These are phyloP conservation scores for Leptographium wingfieldii DNA, from an alignment of 2,329 filamentous ascomycete species.

Conservation along the genomic window DNA sequence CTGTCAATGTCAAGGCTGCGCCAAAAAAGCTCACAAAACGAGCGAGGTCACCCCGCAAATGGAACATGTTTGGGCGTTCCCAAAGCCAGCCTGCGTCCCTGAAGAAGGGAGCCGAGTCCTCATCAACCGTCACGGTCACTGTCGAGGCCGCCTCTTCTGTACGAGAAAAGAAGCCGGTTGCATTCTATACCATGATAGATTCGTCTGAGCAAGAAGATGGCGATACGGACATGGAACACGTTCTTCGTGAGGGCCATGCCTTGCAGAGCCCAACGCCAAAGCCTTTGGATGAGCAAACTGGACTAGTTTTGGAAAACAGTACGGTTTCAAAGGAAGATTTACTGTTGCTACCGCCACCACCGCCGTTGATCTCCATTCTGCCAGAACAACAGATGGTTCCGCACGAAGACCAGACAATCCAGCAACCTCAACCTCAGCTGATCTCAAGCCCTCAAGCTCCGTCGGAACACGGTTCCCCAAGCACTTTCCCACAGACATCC, in stretches of 20 bases:
- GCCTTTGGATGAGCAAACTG: neutral
- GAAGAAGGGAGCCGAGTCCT: conserved; percentile 27
- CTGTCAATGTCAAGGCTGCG: neutral
- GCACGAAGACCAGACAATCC: neutral
- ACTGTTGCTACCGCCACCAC: neutral
- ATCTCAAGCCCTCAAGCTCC: neutral
- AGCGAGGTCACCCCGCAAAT: conserved; percentile 43
- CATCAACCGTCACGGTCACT: conserved; percentile 30
- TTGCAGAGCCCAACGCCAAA: neutral
- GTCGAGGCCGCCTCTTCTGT: conserved; percentile 37
- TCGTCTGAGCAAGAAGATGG: conserved; percentile 38
- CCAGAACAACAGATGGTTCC: too few relatives aligned
- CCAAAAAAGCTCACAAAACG: conserved; percentile 45
- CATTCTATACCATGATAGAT: conserved; percentile 52
- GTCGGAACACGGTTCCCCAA: neutral
- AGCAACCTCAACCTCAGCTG: neutral
- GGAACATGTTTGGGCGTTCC: conserved; percentile 50
- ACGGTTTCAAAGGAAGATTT: neutral
- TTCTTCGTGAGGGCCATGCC: conserved; percentile 32
- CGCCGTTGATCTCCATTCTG: neutral
- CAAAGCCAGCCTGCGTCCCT: conserved; percentile 27
- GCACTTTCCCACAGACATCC: neutral
- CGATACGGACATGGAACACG: conserved; percentile 31
- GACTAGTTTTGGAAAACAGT: neutral
- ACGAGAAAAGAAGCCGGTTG: conserved; percentile 36